Evolutionary conservation across 768 basidiomycete genomes (phyloP).

Genomic region (Podaxis mareebaensis): DNA sequence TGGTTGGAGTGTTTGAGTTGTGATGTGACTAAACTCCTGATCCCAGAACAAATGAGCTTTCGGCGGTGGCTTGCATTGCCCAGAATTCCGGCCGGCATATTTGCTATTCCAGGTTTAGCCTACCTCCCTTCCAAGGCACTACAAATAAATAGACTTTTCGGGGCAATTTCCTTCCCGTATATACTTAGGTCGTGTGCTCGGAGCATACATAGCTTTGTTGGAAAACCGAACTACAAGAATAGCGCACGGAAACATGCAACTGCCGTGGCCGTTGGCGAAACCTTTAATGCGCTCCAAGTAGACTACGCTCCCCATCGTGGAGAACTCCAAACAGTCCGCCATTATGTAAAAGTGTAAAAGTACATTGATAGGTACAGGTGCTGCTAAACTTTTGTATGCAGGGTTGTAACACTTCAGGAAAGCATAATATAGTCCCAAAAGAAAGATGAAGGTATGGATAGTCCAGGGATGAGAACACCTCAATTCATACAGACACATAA

Average conservation of each 20-base stretch:
- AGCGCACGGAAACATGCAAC: too few relatives aligned
- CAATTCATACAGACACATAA: not conserved
- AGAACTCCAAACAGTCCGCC: not conserved
- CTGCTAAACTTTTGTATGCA: not conserved
- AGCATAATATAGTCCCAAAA: not conserved
- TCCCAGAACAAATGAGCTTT: not conserved
- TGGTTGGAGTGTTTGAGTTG: not conserved
- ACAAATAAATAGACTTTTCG: not conserved
- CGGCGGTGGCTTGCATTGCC: not conserved
- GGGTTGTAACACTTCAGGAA: not conserved
- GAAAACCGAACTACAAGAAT: too few relatives aligned
- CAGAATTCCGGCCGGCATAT: not conserved
- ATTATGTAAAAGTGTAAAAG: not conserved
- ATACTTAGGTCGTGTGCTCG: not conserved
- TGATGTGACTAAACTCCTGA: constrained; percentile 8
- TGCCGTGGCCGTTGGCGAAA: too few relatives aligned
- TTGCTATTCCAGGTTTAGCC: not conserved
- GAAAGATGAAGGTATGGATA: not conserved
- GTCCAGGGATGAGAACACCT: not conserved
- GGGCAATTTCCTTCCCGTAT: not conserved
- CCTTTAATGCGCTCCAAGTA: too few relatives aligned
- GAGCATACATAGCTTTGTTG: too few relatives aligned
- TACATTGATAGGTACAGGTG: not conserved
- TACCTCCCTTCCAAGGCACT: not conserved
- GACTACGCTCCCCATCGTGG: too few relatives aligned